Evolutionary conservation across 139 green algal species (phyloP).

Genomic region (Cymbomonas tetramitiformis): DNA sequence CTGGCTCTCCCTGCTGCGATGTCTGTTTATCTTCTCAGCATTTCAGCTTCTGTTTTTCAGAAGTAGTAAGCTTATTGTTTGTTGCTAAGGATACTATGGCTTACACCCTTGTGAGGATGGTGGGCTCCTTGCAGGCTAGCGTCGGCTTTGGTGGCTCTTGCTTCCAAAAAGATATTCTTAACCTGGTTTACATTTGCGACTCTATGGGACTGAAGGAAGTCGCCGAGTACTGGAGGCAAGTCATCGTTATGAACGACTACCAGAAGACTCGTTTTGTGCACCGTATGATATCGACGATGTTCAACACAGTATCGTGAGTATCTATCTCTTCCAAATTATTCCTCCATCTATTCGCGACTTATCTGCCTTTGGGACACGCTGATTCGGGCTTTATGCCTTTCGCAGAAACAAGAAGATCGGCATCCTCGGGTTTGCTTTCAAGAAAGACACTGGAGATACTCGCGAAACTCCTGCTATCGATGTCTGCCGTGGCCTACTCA

Average conservation of each 20-base stretch:
- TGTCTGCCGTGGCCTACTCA: slow-evolving; percentile 74
- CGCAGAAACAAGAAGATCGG: slow-evolving; percentile 81
- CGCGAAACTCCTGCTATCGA: slow-evolving; percentile 96
- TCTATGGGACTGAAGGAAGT: slow-evolving; percentile 78
- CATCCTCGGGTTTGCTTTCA: slow-evolving; percentile 97
- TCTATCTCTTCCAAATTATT: too few species aligned
- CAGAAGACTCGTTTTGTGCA: slow-evolving; percentile 94
- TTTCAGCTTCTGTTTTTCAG: too few species aligned
- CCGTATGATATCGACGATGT: slow-evolving; percentile 86
- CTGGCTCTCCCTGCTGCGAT: too few species aligned
- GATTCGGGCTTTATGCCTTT: too few species aligned
- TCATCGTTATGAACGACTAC: slow-evolving; percentile 92
- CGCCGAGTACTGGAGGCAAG: slow-evolving; percentile 77
- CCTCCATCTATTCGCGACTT: too few species aligned
- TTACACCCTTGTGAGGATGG: too few species aligned
- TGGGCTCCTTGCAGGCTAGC: too few species aligned
- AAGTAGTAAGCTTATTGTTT: too few species aligned
- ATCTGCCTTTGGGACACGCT: too few species aligned
- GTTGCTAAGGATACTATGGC: too few species aligned
- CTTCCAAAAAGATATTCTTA: slow-evolving; percentile 99
- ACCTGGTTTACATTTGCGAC: slow-evolving; percentile 80
- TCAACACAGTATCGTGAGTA: slow-evolving; percentile 99
- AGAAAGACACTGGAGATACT: slow-evolving; percentile 84
- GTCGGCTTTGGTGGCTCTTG: slow-evolving; percentile 97
- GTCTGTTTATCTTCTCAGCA: too few species aligned